These are phyloP conservation scores for Podaxis pistillaris DNA, from an alignment of 768 basidiomycete species.

Conservation along the genomic window DNA sequence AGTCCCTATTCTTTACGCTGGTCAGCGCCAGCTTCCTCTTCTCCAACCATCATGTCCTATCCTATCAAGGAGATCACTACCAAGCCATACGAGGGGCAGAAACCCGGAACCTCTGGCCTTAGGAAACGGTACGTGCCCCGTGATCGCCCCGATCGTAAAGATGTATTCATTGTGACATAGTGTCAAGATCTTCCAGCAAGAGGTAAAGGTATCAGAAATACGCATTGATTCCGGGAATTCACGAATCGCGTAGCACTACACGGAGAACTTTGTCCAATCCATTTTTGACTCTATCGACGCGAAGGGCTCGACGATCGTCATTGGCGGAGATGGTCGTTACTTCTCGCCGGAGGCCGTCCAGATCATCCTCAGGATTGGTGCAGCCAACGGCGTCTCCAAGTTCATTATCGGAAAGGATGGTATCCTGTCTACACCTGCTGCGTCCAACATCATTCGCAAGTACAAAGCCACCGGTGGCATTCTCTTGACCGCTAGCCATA, in stretches of 20 bases:
- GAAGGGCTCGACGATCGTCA: slow-evolving; percentile 80
- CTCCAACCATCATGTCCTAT: slow-evolving; percentile 36
- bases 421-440: slow-evolving; percentile 96
- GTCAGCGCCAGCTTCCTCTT: slow-evolving; percentile 7
- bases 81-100: slow-evolving; percentile 90
- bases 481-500: slow-evolving; percentile 94
- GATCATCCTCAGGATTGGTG: slow-evolving; percentile 89
- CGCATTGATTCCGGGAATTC: background rate
- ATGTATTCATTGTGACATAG: slow-evolving; percentile 40
- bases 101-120: slow-evolving; percentile 97
- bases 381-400: slow-evolving; percentile 89
- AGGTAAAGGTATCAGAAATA: slow-evolving; percentile 47
- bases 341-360: slow-evolving; percentile 86
- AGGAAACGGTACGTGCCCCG: slow-evolving; percentile 73
- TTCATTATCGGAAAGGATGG: slow-evolving; percentile 90
- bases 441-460: slow-evolving; percentile 92
- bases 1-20: background rate
- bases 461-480: slow-evolving; percentile 98
- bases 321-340: slow-evolving; percentile 97
- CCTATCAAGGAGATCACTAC: slow-evolving; percentile 69
- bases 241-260: slow-evolving; percentile 72
- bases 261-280: slow-evolving; percentile 96
- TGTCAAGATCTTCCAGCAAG: slow-evolving; percentile 98
- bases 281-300: slow-evolving; percentile 89
- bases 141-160: slow-evolving; percentile 13